These are phyloP conservation scores for Salix exigua DNA, from an alignment of 345 rosid species.

Conservation along the genomic window DNA sequence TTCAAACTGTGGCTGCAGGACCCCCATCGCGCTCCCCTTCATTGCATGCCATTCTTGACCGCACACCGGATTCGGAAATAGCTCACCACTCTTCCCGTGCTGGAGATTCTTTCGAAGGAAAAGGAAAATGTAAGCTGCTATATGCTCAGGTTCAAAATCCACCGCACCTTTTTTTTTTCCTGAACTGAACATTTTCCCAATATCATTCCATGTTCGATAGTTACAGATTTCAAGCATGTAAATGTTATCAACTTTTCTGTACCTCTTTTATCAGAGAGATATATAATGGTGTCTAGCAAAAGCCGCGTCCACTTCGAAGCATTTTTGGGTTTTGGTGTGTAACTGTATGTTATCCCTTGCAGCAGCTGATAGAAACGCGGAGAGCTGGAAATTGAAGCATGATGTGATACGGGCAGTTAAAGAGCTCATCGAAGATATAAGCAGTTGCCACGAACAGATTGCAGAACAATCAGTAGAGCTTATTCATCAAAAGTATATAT, in stretches of 20 bases:
- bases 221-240: too few species aligned
- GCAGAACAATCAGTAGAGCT: slow-evolving; percentile 96
- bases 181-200: too few species aligned
- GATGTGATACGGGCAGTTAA: slow-evolving; percentile 85
- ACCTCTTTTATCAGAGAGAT: too few species aligned
- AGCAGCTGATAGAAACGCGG: slow-evolving; percentile 82
- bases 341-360: slow-evolving; percentile 20
- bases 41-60: slow-evolving; percentile 72
- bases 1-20: slow-evolving; percentile 58
- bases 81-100: slow-evolving; percentile 26
- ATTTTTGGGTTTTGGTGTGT: not conserved
- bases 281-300: not conserved
- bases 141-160: too few species aligned
- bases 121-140: slow-evolving; percentile 53
- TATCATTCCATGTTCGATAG: too few species aligned
- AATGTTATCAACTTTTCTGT: too few species aligned
- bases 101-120: not conserved
- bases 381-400: slow-evolving; percentile 80
- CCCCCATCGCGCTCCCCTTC: slow-evolving; percentile 72
- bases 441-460: slow-evolving; percentile 86
- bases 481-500: slow-evolving; percentile 81
- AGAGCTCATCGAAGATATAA: slow-evolving; percentile 76
- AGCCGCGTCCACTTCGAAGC: not conserved
- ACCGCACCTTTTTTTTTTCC: too few species aligned
- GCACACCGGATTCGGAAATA: slow-evolving; percentile 46